Evolutionary conservation across 345 rosid species (phyloP).

Genomic region (Ricinus communis): DNA sequence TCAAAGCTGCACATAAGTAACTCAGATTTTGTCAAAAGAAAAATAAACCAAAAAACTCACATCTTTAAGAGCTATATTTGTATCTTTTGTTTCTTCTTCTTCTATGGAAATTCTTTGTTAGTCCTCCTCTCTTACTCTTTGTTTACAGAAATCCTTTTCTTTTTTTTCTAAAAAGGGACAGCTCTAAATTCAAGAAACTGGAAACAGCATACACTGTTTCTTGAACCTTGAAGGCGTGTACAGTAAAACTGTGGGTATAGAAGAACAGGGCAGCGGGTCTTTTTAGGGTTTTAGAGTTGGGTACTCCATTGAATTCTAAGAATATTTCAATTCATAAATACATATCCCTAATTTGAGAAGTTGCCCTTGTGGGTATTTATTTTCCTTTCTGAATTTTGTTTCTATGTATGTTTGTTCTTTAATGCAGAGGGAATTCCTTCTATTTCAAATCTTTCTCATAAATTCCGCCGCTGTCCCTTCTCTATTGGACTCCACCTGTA

Average conservation of each 20-base stretch:
- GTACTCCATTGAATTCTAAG: too few species aligned
- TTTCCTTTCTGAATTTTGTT: neutral
- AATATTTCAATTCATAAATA: neutral
- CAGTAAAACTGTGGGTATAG: neutral
- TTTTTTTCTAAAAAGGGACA: too few species aligned
- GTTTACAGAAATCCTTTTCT: too few species aligned
- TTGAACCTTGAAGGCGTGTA: neutral
- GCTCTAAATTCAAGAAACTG: neutral
- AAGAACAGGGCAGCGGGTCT: neutral
- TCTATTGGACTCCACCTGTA: slow-evolving; percentile 11
- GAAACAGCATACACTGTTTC: neutral
- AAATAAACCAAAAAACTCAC: neutral
- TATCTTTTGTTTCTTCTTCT: neutral
- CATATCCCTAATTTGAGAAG: neutral
- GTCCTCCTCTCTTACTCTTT: neutral
- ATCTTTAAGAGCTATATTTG: neutral
- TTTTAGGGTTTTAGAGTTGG: neutral
- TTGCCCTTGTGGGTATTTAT: neutral
- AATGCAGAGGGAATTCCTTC: slow-evolving; percentile 1
- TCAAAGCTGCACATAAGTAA: neutral
- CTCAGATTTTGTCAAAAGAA: neutral
- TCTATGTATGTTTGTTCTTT: neutral
- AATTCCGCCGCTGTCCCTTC: slow-evolving; percentile 58
- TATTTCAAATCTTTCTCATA: slow-evolving; percentile 47
- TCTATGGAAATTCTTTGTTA: neutral